A percentile compares a stretch with the other conserved stretches of the same genome.
These are phyloP conservation scores for Penicillium sp. DNA, from an alignment of 2,329 filamentous ascomycete genomes.

Conservation along the genomic window DNA sequence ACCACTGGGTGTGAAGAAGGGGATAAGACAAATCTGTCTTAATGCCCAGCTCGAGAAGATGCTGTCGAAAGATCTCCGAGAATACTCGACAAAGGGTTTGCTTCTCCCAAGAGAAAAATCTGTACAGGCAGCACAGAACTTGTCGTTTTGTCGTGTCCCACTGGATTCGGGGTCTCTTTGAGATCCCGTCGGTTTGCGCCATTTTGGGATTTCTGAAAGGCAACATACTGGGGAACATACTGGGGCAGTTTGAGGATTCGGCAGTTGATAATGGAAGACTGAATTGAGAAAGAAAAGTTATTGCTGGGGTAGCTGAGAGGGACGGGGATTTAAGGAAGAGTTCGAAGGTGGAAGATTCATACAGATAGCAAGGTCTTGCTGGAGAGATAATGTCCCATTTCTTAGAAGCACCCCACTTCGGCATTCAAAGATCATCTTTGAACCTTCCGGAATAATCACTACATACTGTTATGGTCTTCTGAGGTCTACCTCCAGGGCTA, in stretches of 20 bases:
- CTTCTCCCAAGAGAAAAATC: slow-evolving; percentile 23
- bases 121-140: slow-evolving; percentile 26
- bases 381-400: too few relatives aligned
- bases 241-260: background rate
- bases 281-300: background rate
- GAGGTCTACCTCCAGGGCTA: too few relatives aligned
- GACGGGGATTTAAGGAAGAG: background rate
- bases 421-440: too few relatives aligned
- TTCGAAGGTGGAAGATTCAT: background rate
- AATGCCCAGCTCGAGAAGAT: slow-evolving; percentile 24
- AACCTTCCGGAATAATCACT: too few relatives aligned
- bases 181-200: background rate
- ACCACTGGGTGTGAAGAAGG: slow-evolving; percentile 24
- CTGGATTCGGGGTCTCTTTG: background rate
- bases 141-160: slow-evolving; percentile 1
- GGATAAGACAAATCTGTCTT: slow-evolving; percentile 2
- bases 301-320: background rate
- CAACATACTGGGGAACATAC: background rate
- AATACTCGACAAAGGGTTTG: slow-evolving; percentile 25
- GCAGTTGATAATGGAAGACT: background rate
- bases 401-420: too few relatives aligned
- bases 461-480: too few relatives aligned
- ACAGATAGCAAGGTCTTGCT: background rate
- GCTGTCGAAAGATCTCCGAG: slow-evolving; percentile 22
- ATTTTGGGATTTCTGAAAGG: background rate